phyloP scores from a whole-genome alignment of 352 stramenopile species.

The Pythium chondricola region DNA sequence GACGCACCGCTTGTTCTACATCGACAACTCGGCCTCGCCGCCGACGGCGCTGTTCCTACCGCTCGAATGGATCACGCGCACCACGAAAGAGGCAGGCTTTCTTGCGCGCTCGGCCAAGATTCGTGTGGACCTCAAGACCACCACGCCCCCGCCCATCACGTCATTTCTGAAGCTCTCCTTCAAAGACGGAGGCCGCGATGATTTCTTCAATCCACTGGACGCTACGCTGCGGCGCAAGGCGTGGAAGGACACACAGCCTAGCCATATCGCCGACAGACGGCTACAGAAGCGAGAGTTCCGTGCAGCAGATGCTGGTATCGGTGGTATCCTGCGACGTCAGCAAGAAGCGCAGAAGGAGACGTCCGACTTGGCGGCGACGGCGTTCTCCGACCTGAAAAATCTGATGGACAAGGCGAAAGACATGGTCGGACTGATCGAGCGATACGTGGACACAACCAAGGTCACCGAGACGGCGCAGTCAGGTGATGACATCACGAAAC shows the following conservation, averaged over 20 bases:
- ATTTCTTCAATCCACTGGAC: constrained; percentile 76
- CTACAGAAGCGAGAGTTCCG: constrained; percentile 79
- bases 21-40: constrained; percentile 46
- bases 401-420: constrained; percentile 89
- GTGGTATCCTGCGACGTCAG: constrained; percentile 71
- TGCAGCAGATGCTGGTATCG: constrained; percentile 69
- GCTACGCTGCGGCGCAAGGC: constrained; percentile 57
- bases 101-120: constrained; percentile 80
- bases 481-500: constrained; percentile 59
- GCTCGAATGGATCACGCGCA: constrained; percentile 61
- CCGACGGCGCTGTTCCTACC: constrained; percentile 61
- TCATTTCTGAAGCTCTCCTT: constrained; percentile 84
- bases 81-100: constrained; percentile 79
- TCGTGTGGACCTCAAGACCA: constrained; percentile 54
- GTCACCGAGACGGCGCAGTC: constrained; percentile 23
- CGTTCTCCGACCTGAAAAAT: constrained; percentile 88
- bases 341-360: constrained; percentile 78
- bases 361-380: constrained; percentile 64
- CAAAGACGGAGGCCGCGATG: constrained; percentile 77
- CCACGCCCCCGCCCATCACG: constrained; percentile 29
- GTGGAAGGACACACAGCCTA: constrained; percentile 74
- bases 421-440: constrained; percentile 89
- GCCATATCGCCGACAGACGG: constrained; percentile 61
- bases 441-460: constrained; percentile 84
- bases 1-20: constrained; percentile 82